These are phyloP conservation scores for Solanum clarkiae DNA, from an alignment of 257 asterid genomes.

Conservation along the genomic window DNA sequence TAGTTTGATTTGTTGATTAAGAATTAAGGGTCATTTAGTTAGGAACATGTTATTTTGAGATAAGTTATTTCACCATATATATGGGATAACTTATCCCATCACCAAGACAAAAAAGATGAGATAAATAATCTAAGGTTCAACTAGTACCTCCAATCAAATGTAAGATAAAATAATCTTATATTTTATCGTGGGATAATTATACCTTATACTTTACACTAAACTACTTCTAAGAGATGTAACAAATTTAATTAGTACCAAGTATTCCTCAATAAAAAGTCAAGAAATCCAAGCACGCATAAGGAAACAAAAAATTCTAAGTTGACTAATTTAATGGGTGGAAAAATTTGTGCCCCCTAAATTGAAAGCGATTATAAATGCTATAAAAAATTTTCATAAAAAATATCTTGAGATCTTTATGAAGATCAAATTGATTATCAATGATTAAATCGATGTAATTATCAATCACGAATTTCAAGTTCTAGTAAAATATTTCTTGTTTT, in stretches of 20 bases:
- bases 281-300: background rate
- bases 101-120: too few species aligned
- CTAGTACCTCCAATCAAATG: too few species aligned
- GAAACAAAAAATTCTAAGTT: background rate
- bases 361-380: background rate
- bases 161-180: too few species aligned
- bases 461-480: background rate
- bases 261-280: background rate
- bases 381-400: background rate
- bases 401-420: background rate
- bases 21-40: too few species aligned
- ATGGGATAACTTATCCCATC: too few species aligned
- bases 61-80: too few species aligned
- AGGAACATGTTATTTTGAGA: too few species aligned
- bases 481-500: background rate
- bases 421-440: background rate
- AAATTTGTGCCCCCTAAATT: background rate
- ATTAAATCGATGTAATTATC: rapidly evolving
- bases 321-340: background rate
- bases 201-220: too few species aligned
- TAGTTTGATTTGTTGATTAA: background rate
- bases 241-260: background rate
- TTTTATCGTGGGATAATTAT: too few species aligned
- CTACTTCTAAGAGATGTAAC: too few species aligned
- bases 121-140: too few species aligned